Percentiles rank a stretch among this genome's conserved stretches.
These are phyloP conservation scores for Neurospora sp. DNA, from an alignment of 495 filamentous ascomycete species.

Conservation along the genomic window DNA sequence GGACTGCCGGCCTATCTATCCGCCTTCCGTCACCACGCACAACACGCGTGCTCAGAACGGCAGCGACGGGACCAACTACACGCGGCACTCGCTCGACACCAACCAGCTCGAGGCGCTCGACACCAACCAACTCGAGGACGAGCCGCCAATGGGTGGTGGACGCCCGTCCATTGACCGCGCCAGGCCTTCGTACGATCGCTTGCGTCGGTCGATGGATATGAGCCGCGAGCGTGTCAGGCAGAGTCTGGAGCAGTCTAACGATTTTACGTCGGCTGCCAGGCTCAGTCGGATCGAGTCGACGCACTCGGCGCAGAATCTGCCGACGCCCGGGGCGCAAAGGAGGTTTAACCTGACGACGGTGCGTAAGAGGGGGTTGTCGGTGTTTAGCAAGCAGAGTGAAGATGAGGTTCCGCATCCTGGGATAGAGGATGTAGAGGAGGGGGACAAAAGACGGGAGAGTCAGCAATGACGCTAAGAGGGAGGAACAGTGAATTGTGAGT, in stretches of 20 bases:
- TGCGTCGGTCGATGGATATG: conserved; percentile 60
- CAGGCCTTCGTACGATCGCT: conserved; percentile 67
- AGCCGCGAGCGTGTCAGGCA: conserved; percentile 43
- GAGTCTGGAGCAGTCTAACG: conserved; percentile 75
- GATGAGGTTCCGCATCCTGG: background rate
- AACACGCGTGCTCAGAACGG: conserved; percentile 80
- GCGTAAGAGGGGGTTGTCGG: conserved; percentile 26
- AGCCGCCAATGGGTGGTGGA: conserved; percentile 8
- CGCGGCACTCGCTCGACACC: conserved; percentile 42
- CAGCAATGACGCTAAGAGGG: background rate
- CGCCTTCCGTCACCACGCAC: conserved; percentile 74
- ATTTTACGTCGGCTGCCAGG: conserved; percentile 82
- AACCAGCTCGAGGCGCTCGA: conserved; percentile 26
- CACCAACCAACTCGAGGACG: conserved; percentile 21
- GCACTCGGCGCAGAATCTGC: conserved; percentile 30
- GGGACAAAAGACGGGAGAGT: background rate
- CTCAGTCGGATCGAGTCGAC: conserved; percentile 74
- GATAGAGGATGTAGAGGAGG: background rate
- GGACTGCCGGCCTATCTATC: conserved; percentile 81
- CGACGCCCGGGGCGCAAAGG: conserved; percentile 9
- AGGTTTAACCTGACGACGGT: conserved; percentile 25
- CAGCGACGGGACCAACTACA: conserved; percentile 90
- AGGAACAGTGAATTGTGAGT: background rate
- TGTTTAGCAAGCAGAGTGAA: conserved; percentile 26
- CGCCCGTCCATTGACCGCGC: conserved; percentile 57